A percentile compares a stretch with the other conserved stretches of the same genome.
phyloP scores from a whole-genome alignment of 2,329 filamentous ascomycete species.

The Penicillium sp. region DNA sequence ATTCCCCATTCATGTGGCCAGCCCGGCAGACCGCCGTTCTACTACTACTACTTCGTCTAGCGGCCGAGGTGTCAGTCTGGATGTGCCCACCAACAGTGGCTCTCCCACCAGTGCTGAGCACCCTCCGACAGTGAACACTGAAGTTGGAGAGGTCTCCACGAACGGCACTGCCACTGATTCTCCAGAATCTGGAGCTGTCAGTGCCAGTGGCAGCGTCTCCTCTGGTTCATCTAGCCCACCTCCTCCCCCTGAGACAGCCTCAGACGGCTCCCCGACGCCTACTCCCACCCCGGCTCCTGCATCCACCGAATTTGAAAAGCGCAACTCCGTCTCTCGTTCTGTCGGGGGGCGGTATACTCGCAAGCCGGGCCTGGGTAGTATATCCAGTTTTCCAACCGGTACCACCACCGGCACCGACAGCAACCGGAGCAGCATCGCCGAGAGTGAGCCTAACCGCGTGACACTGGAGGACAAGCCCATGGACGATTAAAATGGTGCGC shows the following conservation, averaged over 20 bases:
- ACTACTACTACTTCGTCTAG: no score
- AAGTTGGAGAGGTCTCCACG: conserved; percentile 31
- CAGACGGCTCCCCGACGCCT: conserved; percentile 37
- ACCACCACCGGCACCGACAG: conserved; percentile 28
- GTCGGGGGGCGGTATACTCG: conserved; percentile 48
- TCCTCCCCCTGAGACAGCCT: conserved; percentile 28
- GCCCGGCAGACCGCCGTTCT: conserved; percentile 52
- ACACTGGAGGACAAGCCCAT: conserved; percentile 73
- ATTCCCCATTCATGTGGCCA: conserved; percentile 75
- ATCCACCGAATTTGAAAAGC: conserved; percentile 54
- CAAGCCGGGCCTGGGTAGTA: conserved; percentile 49
- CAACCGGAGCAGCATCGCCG: conserved; percentile 37
- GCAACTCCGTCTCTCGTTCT: conserved; percentile 61
- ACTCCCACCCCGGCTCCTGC: conserved; percentile 30
- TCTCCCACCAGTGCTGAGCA: conserved; percentile 40
- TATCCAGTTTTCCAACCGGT: conserved; percentile 32
- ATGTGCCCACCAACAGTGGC: conserved; percentile 67
- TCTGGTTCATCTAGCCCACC: conserved; percentile 30
- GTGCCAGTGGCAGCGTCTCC: conserved; percentile 25
- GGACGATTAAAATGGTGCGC: conserved; percentile 58
- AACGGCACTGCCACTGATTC: conserved; percentile 45
- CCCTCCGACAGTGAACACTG: conserved; percentile 26
- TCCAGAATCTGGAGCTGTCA: conserved; percentile 22
- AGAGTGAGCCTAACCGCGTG: conserved; percentile 52
- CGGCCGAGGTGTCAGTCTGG: conserved; percentile 64